Percentiles rank a stretch among this genome's conserved stretches.
Conservation (phyloP, 2,329 filamentous ascomycete genomes). For the Exophiala xenobiotica region DNA sequence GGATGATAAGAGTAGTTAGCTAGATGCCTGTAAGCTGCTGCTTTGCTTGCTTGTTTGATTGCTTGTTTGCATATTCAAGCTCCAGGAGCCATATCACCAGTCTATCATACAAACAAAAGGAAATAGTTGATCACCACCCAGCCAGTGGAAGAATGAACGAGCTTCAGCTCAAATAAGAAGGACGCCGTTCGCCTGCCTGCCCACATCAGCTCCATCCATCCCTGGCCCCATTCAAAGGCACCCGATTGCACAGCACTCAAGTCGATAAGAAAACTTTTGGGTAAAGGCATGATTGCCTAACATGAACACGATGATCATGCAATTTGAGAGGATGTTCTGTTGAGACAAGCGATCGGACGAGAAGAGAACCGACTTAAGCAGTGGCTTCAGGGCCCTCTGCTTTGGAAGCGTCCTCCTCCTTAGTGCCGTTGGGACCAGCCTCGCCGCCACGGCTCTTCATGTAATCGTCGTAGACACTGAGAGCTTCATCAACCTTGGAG, state of each 20-base stretch:
- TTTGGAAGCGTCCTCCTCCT: slow-evolving; percentile 28
- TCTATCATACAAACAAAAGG: slow-evolving; percentile 27
- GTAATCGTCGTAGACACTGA: slow-evolving; percentile 97
- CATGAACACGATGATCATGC: slow-evolving; percentile 22
- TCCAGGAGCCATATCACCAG: slow-evolving; percentile 14
- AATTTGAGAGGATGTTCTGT: slow-evolving; percentile 20
- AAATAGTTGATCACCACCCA: slow-evolving; percentile 16
- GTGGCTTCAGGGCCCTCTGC: slow-evolving; percentile 26
- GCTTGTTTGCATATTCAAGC: slow-evolving; percentile 3
- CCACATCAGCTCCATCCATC: slow-evolving; percentile 13
- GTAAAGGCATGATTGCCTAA: slow-evolving; percentile 24
- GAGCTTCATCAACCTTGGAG: slow-evolving; percentile 94
- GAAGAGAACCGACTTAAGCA: slow-evolving; percentile 17
- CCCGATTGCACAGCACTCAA: slow-evolving; percentile 14
- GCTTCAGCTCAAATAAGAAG: slow-evolving; percentile 10
- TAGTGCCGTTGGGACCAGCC: slow-evolving; percentile 34
- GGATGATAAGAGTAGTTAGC: slow-evolving; percentile 10
- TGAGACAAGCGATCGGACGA: slow-evolving; percentile 8
- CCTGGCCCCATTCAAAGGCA: slow-evolving; percentile 7
- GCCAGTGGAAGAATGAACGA: slow-evolving; percentile 13
- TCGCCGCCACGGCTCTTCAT: slow-evolving; percentile 74
- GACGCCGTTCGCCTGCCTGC: slow-evolving; percentile 25
- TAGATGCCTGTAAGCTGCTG: slow-evolving; percentile 5
- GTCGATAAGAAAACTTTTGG: slow-evolving; percentile 26
- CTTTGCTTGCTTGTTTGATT: neutral